Evolutionary conservation across 306 rosid species (phyloP).

Genomic region (Lotus japonicus): DNA sequence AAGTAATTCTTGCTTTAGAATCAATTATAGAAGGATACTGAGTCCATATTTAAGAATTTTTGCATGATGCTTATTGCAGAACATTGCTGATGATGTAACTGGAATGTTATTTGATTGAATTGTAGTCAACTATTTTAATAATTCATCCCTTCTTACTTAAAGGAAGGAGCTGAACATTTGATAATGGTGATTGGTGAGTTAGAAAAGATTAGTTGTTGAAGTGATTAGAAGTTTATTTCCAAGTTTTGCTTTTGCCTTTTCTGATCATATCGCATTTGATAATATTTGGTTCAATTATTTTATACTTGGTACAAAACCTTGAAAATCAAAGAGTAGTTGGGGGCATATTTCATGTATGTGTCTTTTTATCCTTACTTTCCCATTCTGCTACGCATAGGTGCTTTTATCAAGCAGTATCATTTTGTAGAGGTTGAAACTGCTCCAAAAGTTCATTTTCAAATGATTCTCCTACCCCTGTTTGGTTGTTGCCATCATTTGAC

Average conservation of each 20-base stretch:
- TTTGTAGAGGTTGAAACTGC: slow-evolving; percentile 17
- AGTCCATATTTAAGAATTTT: not conserved
- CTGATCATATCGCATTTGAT: not conserved
- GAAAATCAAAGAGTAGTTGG: slow-evolving; percentile 9
- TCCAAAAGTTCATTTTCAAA: slow-evolving; percentile 16
- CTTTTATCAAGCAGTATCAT: slow-evolving; percentile 22
- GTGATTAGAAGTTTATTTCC: not conserved
- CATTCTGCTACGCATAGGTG: slow-evolving; percentile 4
- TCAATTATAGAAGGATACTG: not conserved
- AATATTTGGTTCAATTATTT: slow-evolving; percentile 1
- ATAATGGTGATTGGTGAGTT: not conserved
- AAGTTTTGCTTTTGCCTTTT: slow-evolving; percentile 5
- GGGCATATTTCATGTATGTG: not conserved
- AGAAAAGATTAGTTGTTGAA: not conserved
- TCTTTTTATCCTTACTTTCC: slow-evolving; percentile 15
- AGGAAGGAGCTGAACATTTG: not conserved
- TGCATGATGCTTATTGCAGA: not conserved
- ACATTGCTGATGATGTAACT: not conserved
- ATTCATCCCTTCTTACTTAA: not conserved
- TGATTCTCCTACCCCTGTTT: slow-evolving; percentile 10
- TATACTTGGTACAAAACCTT: slow-evolving; percentile 7
- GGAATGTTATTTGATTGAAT: slow-evolving; percentile 17
- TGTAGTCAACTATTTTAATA: slow-evolving; percentile 7
- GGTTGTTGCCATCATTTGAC: slow-evolving; percentile 28
- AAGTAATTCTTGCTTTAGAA: too few relatives aligned